Base-by-base conservation (phyloP, 192 early-diverging fungal species). In the Gamsiella multidivaricata region DNA sequence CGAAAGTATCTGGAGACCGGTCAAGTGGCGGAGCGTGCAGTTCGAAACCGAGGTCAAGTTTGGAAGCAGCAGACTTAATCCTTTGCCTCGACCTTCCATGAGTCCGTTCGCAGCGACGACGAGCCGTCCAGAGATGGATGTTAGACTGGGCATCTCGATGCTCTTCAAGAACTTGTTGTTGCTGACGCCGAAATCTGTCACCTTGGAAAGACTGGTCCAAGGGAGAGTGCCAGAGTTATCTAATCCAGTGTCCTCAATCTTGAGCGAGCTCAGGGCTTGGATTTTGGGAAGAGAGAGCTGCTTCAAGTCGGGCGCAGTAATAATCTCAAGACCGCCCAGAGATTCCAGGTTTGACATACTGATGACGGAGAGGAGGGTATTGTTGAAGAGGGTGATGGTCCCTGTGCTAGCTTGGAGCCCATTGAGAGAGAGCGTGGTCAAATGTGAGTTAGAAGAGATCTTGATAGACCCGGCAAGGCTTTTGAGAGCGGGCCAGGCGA, bases 21-120 rank as follows among this genome's bases (percentile, higher is more conserved):
- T 75, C 7, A 88, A 54, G 28, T 89, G 84, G 32, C 84, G 86
- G 61, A 92, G 88, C 36, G 88, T 87, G 31, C 76, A 84, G 70
- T 89, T 89, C 29, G 84, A 83, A 47, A 90, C 69, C 4, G 69
- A 60, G 39, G 78, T 85, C 43, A 88, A 79, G 72, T 85, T 80
- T 51, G 82, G 74, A 41, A 88, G 79, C 15, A 72, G 79, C 25
- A 86, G 57, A 61, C 79, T 80, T 12, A 79, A 34, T 1, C 72
- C 72, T 8, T 64, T 46, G 65, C 71, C 73, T 57, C 76, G 56
- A 12, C 64, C 63, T 15, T 75, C 72, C 63, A 67, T 29, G 47
- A 75, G 22, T 3, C 80, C 86, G 69, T 89, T 89, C 72, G 85
- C 85, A 60, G 86, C 86, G 52, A 89, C 69, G 80, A 84, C 69